Evolutionary conservation across 1,284 basidiomycete species (phyloP), one percentile per base, ranked within the genome.

Genomic region (Cryptococcus floricola): DNA sequence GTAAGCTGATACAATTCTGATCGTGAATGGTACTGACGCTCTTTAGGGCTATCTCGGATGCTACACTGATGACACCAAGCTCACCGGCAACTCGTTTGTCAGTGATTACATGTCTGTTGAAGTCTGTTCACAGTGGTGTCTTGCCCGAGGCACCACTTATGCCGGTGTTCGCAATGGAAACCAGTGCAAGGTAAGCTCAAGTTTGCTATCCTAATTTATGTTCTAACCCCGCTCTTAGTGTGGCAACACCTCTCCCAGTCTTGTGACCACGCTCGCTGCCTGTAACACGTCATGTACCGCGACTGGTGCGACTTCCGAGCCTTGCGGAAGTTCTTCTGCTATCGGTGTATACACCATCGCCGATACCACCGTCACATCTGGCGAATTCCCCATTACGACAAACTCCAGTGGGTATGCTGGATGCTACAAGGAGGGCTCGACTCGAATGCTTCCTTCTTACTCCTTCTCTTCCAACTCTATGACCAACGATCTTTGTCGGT

Each of bases 321-420:
- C 48, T 43, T 62, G 60, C 51, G 60, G 62, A 51, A 46, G 45
- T 16, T 18, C 48, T 13, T 47, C 19, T 23, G 52, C 54, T 12
- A 53, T 64, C 42, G 50, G 52, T 12, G 52, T 62, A 7, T 64
- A 59, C 27, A 27, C 56, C 23, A 34, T 61, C 10, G 31, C 59
- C 47, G 37, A 52, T 13, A 56, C 56, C 14, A 48, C 46, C 41
- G 28, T 52, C 48, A 58, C 54, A 13, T 56, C 56, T 1, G 51
- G 42, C 16, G 59, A 61, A 19, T 58, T 50, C 48, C 47, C 44
- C 4, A 43, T 55, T n/a, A 48, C 54, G 3, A 47, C 55, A 28
- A 58, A 63, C 52, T 48, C 56, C 5, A 47, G 54, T 7, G 64
- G 64, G 3, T 66, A 60, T 52, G 58, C 59, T 3, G 64, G 62